Base-by-base conservation (phyloP, 2,329 filamentous ascomycete species). In the Hymenoscyphus occultus region DNA sequence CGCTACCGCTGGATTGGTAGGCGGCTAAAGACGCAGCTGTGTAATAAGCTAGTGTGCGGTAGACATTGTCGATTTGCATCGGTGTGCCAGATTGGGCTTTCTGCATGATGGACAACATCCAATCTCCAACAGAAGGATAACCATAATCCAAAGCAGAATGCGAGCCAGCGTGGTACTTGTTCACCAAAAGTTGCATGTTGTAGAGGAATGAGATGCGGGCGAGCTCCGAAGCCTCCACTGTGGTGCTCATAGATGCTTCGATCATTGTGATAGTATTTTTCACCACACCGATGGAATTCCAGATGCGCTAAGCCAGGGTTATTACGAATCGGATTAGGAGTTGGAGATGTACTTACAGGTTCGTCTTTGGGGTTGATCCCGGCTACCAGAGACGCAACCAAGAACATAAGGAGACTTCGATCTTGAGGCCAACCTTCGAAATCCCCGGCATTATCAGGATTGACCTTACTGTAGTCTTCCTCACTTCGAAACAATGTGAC, bases 121-220 rank as follows among this genome's bases (percentile, higher is more conserved):
- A 13, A 12, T 69, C n/a, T 14, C 71, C 58, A 9, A 71, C 42
- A 32, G 51, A 19, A 58, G 63, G 60, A 6, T 61, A 22, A 2
- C 35, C 51, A 22, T 16, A 7, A 5, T 32, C 32, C 10, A 28
- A 28, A 28, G 65, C 56, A 12, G 39, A 39, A 7, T 64, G 60
- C 7, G 59, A 65, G n/a, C 67, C 42, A 5, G 70, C 73, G 45
- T 61, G 60, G 32, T 73, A 76, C 45, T 76, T 76, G 59, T 74
- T 75, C 13, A 76, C 64, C 0, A 74, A 57, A 4, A 76, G 62
- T 51, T 75, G 72, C 2, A 74, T 51, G 32, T 71, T 65, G 31
- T 64, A 68, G 4, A 74, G 59, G 60, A 74, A 72, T 12, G 70
- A 67, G 1, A 68, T 64, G 7, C 65, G 68, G n/a, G 65, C 64